Percentiles rank a stretch among this genome's conserved stretches.
Evolutionary conservation across 2,329 filamentous ascomycete species (phyloP).

Genomic region (Juglanconis sp.): DNA sequence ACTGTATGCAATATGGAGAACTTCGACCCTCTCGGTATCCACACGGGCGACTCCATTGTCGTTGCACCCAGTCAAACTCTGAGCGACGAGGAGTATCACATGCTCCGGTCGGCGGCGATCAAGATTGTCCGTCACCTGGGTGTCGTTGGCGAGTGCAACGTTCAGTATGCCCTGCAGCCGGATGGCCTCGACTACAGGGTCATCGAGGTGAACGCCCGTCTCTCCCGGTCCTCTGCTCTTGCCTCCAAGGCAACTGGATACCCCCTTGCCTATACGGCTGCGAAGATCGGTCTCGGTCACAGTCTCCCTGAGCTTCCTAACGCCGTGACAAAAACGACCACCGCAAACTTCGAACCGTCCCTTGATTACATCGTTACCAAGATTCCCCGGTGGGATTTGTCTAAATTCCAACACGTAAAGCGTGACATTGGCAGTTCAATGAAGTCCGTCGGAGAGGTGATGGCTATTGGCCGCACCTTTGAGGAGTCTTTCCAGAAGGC

Average conservation of each 20-base stretch:
- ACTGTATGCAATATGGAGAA: slow-evolving; percentile 99
- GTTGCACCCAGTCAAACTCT: slow-evolving; percentile 96
- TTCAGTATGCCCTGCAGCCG: slow-evolving; percentile 95
- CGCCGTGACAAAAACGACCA: slow-evolving; percentile 96
- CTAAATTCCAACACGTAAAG: slow-evolving; percentile 99
- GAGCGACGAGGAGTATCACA: slow-evolving; percentile 98
- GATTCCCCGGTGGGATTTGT: slow-evolving; percentile 96
- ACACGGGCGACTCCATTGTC: slow-evolving; percentile 97
- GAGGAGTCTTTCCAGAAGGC: slow-evolving; percentile 99
- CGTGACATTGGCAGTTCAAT: slow-evolving; percentile 95
- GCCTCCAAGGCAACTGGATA: slow-evolving; percentile 98
- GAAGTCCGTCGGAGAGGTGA: slow-evolving; percentile 99
- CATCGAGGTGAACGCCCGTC: slow-evolving; percentile 95
- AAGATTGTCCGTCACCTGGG: slow-evolving; percentile 96
- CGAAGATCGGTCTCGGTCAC: slow-evolving; percentile 96
- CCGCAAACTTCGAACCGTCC: slow-evolving; percentile 96
- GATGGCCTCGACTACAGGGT: slow-evolving; percentile 97
- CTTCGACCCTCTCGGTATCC: slow-evolving; percentile 96
- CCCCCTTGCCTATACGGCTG: slow-evolving; percentile 92
- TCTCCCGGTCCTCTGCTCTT: slow-evolving; percentile 91
- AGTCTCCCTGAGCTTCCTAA: slow-evolving; percentile 94
- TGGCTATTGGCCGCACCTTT: slow-evolving; percentile 98
- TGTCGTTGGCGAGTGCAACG: slow-evolving; percentile 98
- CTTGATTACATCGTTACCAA: slow-evolving; percentile 98
- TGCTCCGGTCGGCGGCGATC: slow-evolving; percentile 94